Conservation (phyloP, 371 early-diverging fungal genomes). For the Circinella umbellata region DNA sequence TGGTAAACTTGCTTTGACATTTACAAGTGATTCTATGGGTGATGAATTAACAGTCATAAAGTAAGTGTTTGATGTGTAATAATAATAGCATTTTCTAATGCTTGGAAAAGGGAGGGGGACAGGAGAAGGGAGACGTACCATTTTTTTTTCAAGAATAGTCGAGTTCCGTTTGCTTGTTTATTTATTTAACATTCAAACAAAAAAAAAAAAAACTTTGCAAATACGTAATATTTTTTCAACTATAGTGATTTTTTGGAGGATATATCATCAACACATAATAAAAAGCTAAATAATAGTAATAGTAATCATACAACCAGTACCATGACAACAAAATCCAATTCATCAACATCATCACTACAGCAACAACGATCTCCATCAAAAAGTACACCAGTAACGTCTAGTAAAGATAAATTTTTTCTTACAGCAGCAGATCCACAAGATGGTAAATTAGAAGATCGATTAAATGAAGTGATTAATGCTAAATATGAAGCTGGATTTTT, state of each 20-base stretch:
- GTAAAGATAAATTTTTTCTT: slow-evolving; percentile 79
- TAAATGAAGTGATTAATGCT: slow-evolving; percentile 89
- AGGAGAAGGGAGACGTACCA: not conserved
- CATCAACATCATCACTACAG: slow-evolving; percentile 1
- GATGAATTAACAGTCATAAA: slow-evolving; percentile 80
- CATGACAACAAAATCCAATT: not conserved
- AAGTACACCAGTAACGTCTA: not conserved
- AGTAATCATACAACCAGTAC: not conserved
- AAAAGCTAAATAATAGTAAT: too few species aligned
- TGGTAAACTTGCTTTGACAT: slow-evolving; percentile 44
- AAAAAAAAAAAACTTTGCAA: not conserved
- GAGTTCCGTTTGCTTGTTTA: too few species aligned
- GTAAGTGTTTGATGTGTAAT: slow-evolving; percentile 23
- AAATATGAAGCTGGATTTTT: slow-evolving; percentile 94
- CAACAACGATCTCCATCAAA: not conserved
- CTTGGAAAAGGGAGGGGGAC: not conserved
- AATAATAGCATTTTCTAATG: not conserved
- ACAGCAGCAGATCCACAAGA: slow-evolving; percentile 91
- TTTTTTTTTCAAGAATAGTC: not conserved
- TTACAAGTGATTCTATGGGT: slow-evolving; percentile 79
- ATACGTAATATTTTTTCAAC: not conserved
- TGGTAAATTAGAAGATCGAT: slow-evolving; percentile 79
- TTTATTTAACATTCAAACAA: too few species aligned
- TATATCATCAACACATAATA: slow-evolving; percentile 1
- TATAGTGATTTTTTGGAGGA: slow-evolving; percentile 4